Base-by-base conservation (phyloP, 176 grass and related monocot genomes). In the Bonia amplexicaulis region DNA sequence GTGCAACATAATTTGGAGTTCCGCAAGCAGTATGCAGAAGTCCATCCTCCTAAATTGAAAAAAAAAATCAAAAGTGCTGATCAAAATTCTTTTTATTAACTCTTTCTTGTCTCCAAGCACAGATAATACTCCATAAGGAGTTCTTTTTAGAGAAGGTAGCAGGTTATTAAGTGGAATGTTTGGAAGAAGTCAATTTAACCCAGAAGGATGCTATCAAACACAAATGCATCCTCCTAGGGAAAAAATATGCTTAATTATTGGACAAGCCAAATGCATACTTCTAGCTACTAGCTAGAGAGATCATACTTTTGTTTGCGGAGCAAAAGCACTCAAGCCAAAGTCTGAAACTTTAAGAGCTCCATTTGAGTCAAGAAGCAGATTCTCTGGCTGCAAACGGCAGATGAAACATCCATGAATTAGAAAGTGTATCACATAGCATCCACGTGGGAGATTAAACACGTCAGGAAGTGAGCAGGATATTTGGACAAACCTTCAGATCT, bases 1-100 rank as follows among this genome's bases (percentile, higher is more conserved):
- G 96, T 37, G 96, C 96, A 60, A 99, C 93, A 75, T 99, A 99
- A 74, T 99, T 99, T 78, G 96, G 96, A 25, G 96, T 99, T 74
- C 96, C 96, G 49, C 96, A 99, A 71, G 96, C 90, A 75, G 96
- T 99, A 87, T 99, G 96, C 69, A 99, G 84, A 73, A 99, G 85
- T 40, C 93, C 93, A 84, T 94, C 91, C 84, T 88, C 87, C 91
- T 94, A 83, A 78, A 48, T 31, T 31, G 27, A 31, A 33, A 71
- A 62, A 62, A 71, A 23, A 73, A 75, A 33, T 79, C 2, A 82
- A 25, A 80, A 65, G 12, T 60, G 33, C 51, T 54, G 16, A 37
- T 27, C 9, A 23, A n/a, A 69, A 59, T 65, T 62, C 6, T 67
- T 74, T 23, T 51, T 37, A 0, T 13, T 31, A 62, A 59, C 39